Percentiles rank a stretch among this genome's conserved stretches.
These are phyloP conservation scores for Alternaria sp. DNA, from an alignment of 2,329 filamentous ascomycete species.

Conservation along the genomic window DNA sequence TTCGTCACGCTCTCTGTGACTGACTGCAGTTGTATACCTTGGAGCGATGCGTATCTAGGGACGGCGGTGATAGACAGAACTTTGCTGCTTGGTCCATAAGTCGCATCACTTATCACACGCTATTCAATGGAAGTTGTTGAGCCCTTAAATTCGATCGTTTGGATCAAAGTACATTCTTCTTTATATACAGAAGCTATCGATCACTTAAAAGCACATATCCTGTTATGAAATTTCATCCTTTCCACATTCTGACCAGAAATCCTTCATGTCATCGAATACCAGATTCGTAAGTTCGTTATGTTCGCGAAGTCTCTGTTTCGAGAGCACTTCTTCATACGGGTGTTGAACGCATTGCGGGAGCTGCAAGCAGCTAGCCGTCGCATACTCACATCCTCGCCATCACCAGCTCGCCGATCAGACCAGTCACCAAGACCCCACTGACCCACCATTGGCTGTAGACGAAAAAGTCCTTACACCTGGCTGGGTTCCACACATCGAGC, in stretches of 20 bases:
- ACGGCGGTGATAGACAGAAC: neutral
- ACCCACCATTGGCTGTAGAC: slow-evolving; percentile 8
- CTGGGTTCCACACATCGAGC: slow-evolving; percentile 1
- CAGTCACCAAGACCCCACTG: slow-evolving; percentile 2
- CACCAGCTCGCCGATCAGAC: slow-evolving; percentile 1
- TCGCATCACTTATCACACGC: neutral
- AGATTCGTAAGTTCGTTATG: neutral
- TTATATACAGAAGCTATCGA: neutral
- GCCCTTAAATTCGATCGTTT: neutral
- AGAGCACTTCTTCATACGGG: neutral
- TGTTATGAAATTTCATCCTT: neutral
- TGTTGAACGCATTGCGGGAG: neutral
- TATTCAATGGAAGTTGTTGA: neutral
- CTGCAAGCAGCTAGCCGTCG: neutral
- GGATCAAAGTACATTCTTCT: neutral
- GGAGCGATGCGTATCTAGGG: neutral
- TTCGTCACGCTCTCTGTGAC: neutral
- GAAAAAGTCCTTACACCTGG: slow-evolving; percentile 2
- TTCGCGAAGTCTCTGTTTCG: neutral
- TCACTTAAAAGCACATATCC: neutral
- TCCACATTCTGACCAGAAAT: neutral
- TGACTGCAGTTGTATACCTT: neutral
- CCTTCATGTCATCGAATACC: neutral
- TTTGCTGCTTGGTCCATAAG: neutral
- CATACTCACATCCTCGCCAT: neutral